Conservation (phyloP, 176 grass and related monocot species). For the Areca catechu region DNA sequence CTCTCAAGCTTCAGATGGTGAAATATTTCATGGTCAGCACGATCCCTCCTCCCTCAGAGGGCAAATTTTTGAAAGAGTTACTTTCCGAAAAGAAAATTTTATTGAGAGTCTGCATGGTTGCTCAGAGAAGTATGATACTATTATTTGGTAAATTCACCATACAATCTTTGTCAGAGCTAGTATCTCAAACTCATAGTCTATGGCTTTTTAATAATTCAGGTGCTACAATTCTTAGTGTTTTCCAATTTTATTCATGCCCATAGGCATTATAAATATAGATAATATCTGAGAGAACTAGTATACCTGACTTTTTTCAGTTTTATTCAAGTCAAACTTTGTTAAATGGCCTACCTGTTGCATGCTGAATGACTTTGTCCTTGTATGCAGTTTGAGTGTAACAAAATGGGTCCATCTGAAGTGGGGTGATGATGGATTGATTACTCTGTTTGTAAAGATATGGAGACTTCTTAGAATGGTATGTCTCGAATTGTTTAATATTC, state of each 20-base stretch:
- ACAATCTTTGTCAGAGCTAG: too few species aligned
- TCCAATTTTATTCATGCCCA: too few species aligned
- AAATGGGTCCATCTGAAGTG: slow-evolving; percentile 99
- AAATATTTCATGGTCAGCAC: slow-evolving; percentile 11
- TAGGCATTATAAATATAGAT: too few species aligned
- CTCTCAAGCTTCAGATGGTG: slow-evolving; percentile 24
- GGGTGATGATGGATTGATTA: slow-evolving; percentile 89
- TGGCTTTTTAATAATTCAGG: not conserved
- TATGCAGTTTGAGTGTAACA: slow-evolving; percentile 90
- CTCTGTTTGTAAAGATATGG: slow-evolving; percentile 88
- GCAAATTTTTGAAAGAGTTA: slow-evolving; percentile 40
- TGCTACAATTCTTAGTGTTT: too few species aligned
- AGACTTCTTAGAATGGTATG: slow-evolving; percentile 72
- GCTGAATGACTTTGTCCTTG: slow-evolving; percentile 3
- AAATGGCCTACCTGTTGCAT: too few species aligned
- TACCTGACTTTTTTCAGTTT: too few species aligned
- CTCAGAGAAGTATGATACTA: slow-evolving; percentile 75
- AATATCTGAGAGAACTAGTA: too few species aligned
- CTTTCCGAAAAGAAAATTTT: slow-evolving; percentile 78
- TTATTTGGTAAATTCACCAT: slow-evolving; percentile 68
- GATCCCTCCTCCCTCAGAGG: not conserved
- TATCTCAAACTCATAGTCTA: not conserved
- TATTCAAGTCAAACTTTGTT: too few species aligned
- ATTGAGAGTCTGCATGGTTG: slow-evolving; percentile 32
- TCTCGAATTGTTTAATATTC: slow-evolving; percentile 16